Base-by-base conservation (phyloP, 2,329 filamentous ascomycete genomes). In the Scytalidium sp. region DNA sequence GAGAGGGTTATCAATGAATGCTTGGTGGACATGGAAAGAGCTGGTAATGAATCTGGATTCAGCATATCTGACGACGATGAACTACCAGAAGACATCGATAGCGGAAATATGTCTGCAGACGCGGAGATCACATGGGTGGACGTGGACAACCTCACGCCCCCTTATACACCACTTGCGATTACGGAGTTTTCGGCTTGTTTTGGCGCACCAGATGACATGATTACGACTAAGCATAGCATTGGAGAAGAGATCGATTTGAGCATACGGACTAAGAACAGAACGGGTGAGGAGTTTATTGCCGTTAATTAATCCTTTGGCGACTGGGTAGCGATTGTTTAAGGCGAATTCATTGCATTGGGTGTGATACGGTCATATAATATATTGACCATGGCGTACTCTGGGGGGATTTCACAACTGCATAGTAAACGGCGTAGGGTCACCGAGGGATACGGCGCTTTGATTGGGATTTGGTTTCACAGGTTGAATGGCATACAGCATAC, bases 11-110 rank as follows among this genome's bases (percentile, higher is more conserved):
- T 87, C 53, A 70, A 74, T 32, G 78, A 83, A 54, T 82, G 82
- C 10, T 71, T 83, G 63, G 75, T 77, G 49, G 82, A 85, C 60
- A 87, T 87, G 80, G 76, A 80, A 62, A 75, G 83, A 43, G 83
- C 82, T 6, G 80, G 69, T n/a, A 8, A 9, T 36, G 32, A 36
- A 9, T 10, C 32, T 36, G 32, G 11, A 4, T 36, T 9, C 17
- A 36, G 17, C 32, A 4, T 36, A 5, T 10, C 11, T n/a, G 32
- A 15, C 13, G 32, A 36, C 4, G 32, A 36, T n/a, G 32, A 36
- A n/a, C 32, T 5, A 36, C 13, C 32, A 5, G 32, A n/a, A 15
- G 13, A n/a, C 17, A 4, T 10, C 5, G 32, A 8, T n/a, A n/a
- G 17, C 17, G 13, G 6, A 4, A 36, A 15, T n/a, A n/a, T 27